Base-by-base conservation (phyloP, 495 filamentous ascomycete genomes). In the Rhizodiscina lignyota region DNA sequence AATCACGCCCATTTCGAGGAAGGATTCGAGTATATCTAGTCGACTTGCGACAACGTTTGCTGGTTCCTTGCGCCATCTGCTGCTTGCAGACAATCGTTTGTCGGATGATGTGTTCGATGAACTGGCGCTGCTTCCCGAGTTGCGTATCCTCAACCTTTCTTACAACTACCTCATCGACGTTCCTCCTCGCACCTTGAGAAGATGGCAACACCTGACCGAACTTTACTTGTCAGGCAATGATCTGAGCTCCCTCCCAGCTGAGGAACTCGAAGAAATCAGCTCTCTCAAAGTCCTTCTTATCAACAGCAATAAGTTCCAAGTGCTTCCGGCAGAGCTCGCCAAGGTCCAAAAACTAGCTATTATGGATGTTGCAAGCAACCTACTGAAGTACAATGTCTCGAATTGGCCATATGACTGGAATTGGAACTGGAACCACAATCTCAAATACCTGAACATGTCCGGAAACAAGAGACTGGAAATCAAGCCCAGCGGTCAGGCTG, bases 401-500 rank as follows among this genome's bases (percentile, higher is more conserved):
- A 99, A 99, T 50, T 93, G 91, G 69, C 89, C 91, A 1, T 99
- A 99, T 49, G 89, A 99, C 52, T 99, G 89, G 89, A 99, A 99
- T 48, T 99, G 89, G 89, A 96, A 94, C 53, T 83, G 86, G 68
- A 99, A 96, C 42, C 77, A 78, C 24, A 86, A 92, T 41, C 62
- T 99, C 38, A 81, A 84, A 41, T 96, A 91, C 48, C 75, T 99
- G 40, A 99, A 94, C 48, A 70, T 99, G 40, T 94, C 87, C 4
- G 89, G 91, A 18, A 99, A 99, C 62, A 91, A 94, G 55, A 75
- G 87, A 21, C 56, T 99, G 27, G 91, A 99, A 57, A 99, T 99
- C 57, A 96, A 96, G 53, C 80, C 81, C 0, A 83, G 77, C 46
- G 68, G 71, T 37, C 58, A 62, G 16, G 71, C 66, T 46, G 72